phyloP scores from a whole-genome alignment of 1,284 basidiomycete species.

The Ustilago shanxiensis region DNA sequence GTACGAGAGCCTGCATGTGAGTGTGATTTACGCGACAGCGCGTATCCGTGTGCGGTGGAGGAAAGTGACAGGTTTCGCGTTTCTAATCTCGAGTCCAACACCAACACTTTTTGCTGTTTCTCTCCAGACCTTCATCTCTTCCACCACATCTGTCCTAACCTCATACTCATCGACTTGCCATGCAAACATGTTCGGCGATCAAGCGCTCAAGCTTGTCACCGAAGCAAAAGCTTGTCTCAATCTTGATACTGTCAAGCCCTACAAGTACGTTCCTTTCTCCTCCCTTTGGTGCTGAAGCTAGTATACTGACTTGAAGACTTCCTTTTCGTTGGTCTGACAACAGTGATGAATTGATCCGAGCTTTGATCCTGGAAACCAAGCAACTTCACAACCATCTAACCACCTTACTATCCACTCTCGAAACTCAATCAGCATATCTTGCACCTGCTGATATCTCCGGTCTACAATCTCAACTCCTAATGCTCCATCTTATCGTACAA shows the following conservation, averaged over 20 bases:
- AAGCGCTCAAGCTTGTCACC: slow-evolving; percentile 85
- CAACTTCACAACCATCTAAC: slow-evolving; percentile 77
- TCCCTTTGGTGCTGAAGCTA: background rate
- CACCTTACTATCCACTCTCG: slow-evolving; percentile 73
- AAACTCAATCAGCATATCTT: slow-evolving; percentile 32
- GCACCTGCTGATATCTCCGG: slow-evolving; percentile 70
- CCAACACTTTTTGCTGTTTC: slow-evolving; percentile 14
- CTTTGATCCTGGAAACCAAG: slow-evolving; percentile 89
- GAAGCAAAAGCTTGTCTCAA: slow-evolving; percentile 86
- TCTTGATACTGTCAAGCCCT: slow-evolving; percentile 87
- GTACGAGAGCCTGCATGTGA: background rate
- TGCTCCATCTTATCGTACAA: slow-evolving; percentile 87
- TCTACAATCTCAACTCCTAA: slow-evolving; percentile 79
- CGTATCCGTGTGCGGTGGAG: background rate
- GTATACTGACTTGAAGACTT: background rate
- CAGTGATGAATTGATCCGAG: slow-evolving; percentile 82
- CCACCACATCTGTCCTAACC: background rate
- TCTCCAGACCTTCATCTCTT: background rate
- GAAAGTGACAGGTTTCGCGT: slow-evolving; percentile 17
- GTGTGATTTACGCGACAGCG: slow-evolving; percentile 14
- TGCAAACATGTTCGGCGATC: slow-evolving; percentile 76
- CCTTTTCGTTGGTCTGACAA: background rate
- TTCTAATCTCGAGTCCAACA: background rate
- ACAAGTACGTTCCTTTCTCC: slow-evolving; percentile 74
- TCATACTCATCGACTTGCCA: background rate